Base-by-base conservation (phyloP, 75 land plant species). In the Selaginella tamariscina region DNA sequence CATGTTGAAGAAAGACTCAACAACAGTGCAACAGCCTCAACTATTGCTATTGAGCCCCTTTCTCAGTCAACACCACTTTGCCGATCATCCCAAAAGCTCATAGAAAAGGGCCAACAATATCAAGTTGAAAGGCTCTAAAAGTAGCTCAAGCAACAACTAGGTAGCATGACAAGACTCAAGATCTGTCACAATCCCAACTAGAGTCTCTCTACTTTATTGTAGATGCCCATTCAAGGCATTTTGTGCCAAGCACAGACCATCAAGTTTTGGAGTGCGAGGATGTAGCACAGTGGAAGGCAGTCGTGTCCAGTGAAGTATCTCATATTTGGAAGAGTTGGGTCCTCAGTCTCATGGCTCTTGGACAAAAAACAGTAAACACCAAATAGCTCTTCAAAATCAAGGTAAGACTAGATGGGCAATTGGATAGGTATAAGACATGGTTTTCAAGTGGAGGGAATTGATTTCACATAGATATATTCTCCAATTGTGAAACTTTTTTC, bases 261-360 rank as follows among this genome's bases (percentile, higher is more conserved):
- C 54, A 11, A 49, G 54, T 49, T 20, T 20, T 49, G 11, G 20
- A 11, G 54, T 20, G 54, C 11, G 20, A 49, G 54, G n/a, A n/a
- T n/a, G n/a, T n/a, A n/a, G n/a, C n/a, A n/a, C n/a, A 49, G 20
- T 49, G 54, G 54, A 49, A 49, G 54, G 54, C 54, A 49, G 54
- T 20, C 11, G 20, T 49, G 54, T 11, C 11, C 20, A 20, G 18
- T 49, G 54, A 49, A 20, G 20, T 49, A 11, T 20, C 11, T 20
- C 20, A 11, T 49, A 11, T 49, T 49, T 49, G 20, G 11, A 49
- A 49, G 20, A 49, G 20, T 49, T 20, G 20, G 54, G 20, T 20
- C 54, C 20, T 11, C 18, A 49, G 54, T 49, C 20, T n/a, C n/a
- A n/a, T 49, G 54, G 54, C 54, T 49, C 54, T 49, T 49, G 54